Evolutionary conservation across 2,329 filamentous ascomycete species (phyloP).

Genomic region (Cercospora zeina): DNA sequence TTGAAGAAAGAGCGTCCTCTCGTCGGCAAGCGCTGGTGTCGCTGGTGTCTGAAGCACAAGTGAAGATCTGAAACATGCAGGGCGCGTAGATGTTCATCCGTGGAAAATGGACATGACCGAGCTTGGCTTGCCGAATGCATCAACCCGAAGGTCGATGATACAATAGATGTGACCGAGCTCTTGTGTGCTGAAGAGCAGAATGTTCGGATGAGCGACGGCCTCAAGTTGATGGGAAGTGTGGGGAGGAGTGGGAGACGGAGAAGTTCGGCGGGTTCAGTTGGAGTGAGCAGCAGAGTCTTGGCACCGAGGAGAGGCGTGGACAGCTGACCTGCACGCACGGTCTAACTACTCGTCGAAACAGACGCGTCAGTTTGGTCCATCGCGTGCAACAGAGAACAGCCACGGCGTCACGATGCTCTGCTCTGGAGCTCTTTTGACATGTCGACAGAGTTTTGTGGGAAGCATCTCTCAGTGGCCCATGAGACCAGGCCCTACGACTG

Average conservation of each 20-base stretch:
- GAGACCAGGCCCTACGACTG: background rate
- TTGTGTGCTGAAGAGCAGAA: background rate
- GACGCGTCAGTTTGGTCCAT: background rate
- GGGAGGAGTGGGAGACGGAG: background rate
- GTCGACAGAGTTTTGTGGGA: background rate
- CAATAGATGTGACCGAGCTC: background rate
- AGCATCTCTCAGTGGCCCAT: background rate
- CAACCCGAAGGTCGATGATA: background rate
- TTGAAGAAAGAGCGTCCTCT: background rate
- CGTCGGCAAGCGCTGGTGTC: background rate
- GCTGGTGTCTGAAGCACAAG: background rate
- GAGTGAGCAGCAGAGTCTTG: constrained; percentile 3
- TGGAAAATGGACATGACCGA: background rate
- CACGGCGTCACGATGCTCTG: background rate
- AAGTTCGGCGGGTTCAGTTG: background rate
- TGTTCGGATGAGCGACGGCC: background rate
- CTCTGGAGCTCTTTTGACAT: background rate
- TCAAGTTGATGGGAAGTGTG: background rate
- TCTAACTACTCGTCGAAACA: background rate
- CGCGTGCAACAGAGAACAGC: background rate
- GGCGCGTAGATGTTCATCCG: background rate
- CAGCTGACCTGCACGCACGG: background rate
- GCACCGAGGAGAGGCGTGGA: background rate
- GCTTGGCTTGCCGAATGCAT: background rate
- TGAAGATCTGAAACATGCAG: constrained; percentile 3